phyloP scores from a whole-genome alignment of 768 basidiomycete species.

The Suillus discolor region DNA sequence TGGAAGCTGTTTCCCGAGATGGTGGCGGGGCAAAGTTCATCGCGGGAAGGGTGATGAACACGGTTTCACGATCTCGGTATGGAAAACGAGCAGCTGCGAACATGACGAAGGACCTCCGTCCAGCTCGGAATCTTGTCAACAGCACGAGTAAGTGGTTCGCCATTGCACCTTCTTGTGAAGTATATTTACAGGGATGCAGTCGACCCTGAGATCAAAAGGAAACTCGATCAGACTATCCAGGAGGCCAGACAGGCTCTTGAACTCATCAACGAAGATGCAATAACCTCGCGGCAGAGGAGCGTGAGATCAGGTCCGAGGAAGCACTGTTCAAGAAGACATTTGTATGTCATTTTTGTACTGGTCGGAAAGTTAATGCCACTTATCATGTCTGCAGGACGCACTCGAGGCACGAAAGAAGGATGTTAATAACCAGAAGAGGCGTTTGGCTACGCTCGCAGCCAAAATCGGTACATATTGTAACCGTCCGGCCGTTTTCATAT shows the following conservation, averaged over 20 bases:
- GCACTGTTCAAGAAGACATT: conserved; percentile 35
- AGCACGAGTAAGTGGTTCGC: conserved; percentile 47
- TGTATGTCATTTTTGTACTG: conserved; percentile 15
- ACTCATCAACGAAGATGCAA: conserved; percentile 42
- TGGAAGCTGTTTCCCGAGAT: conserved; percentile 57
- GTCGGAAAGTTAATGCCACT: neutral
- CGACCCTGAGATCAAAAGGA: conserved; percentile 59
- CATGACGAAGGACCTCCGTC: conserved; percentile 56
- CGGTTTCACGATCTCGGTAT: conserved; percentile 69
- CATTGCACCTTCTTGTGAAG: neutral
- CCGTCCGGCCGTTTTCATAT: conserved; percentile 6
- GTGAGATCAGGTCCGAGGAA: conserved; percentile 34
- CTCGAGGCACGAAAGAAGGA: conserved; percentile 27
- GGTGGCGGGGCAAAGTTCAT: conserved; percentile 64
- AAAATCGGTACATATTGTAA: conserved; percentile 41
- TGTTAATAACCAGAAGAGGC: conserved; percentile 34
- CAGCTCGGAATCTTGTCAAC: conserved; percentile 56
- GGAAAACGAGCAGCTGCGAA: conserved; percentile 65
- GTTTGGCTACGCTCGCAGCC: conserved; percentile 32
- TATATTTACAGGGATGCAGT: conserved; percentile 44
- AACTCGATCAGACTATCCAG: conserved; percentile 49
- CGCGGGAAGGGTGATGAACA: conserved; percentile 58
- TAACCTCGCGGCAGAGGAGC: conserved; percentile 40
- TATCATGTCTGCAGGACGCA: conserved; percentile 19
- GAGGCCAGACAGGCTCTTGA: conserved; percentile 46